These are phyloP conservation scores for Trichocladium uniseriatum DNA, from an alignment of 495 filamentous ascomycete species.

Conservation along the genomic window DNA sequence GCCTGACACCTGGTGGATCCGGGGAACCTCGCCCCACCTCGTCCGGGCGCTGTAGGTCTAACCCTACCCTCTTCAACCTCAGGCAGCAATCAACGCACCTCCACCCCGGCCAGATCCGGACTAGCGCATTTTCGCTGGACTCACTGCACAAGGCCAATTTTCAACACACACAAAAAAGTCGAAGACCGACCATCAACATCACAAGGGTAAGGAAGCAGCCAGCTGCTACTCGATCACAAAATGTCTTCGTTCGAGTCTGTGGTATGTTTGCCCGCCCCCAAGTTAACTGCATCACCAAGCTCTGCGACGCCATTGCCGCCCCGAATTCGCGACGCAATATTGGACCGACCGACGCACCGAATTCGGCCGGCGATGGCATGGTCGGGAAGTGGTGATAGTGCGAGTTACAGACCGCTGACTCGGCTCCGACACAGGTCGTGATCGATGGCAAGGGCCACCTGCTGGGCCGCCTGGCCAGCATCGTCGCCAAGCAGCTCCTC, in stretches of 20 bases:
- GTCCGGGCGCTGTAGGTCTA: conserved; percentile 32
- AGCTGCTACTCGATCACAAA: conserved; percentile 44
- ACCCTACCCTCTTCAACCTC: conserved; percentile 33
- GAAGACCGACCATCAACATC: conserved; percentile 30
- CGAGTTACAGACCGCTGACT: neutral
- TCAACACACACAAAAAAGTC: conserved; percentile 31
- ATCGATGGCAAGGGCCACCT: conserved; percentile 99
- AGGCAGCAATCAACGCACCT: conserved; percentile 31
- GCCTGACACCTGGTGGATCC: conserved; percentile 12
- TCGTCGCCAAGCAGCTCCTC: conserved; percentile 98
- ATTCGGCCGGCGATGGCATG: neutral
- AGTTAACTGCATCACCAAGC: conserved; percentile 4
- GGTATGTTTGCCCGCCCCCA: conserved; percentile 52
- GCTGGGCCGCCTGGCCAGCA: conserved; percentile 96
- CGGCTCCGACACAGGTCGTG: conserved; percentile 56
- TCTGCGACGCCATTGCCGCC: neutral
- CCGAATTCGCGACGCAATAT: neutral
- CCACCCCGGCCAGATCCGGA: conserved; percentile 25
- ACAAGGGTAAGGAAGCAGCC: conserved; percentile 31
- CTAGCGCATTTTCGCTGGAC: conserved; percentile 27
- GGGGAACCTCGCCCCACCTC: conserved; percentile 14
- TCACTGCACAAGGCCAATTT: conserved; percentile 29
- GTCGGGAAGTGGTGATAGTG: neutral
- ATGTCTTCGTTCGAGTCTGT: conserved; percentile 98
- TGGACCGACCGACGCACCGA: neutral